phyloP scores from a whole-genome alignment of 176 grass and related monocot genomes.

The Tuctoria greenei region DNA sequence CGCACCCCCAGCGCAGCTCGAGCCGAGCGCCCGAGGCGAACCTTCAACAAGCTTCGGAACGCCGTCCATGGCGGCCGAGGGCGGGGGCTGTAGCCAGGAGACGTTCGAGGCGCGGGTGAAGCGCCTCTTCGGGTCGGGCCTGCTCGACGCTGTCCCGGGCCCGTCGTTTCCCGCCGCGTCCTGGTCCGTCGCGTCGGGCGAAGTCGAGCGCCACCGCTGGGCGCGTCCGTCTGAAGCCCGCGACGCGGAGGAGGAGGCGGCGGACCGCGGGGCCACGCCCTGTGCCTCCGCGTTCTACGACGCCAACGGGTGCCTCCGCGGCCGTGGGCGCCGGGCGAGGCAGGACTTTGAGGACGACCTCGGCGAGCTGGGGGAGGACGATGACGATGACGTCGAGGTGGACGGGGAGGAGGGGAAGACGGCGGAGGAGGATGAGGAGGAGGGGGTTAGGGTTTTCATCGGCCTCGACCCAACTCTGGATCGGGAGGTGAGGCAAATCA shows the following conservation, averaged over 20 bases:
- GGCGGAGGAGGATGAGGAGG: slow-evolving; percentile 48
- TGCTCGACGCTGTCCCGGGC: slow-evolving; percentile 66
- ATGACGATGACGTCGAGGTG: slow-evolving; percentile 34
- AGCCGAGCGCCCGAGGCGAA: not conserved
- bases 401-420: slow-evolving; percentile 12
- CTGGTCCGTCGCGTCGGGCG: slow-evolving; percentile 76
- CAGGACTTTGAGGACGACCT: slow-evolving; percentile 49
- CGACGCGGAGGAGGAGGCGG: slow-evolving; percentile 51
- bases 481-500: slow-evolving; percentile 61
- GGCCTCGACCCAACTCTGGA: slow-evolving; percentile 93
- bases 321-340: slow-evolving; percentile 44
- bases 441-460: slow-evolving; percentile 73
- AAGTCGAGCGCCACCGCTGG: slow-evolving; percentile 82
- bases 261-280: slow-evolving; percentile 58
- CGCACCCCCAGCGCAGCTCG: not conserved
- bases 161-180: slow-evolving; percentile 65
- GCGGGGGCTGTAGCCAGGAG: slow-evolving; percentile 29
- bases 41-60: slow-evolving; percentile 26
- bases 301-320: slow-evolving; percentile 61
- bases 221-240: slow-evolving; percentile 57
- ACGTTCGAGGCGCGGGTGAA: slow-evolving; percentile 85
- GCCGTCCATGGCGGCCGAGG: slow-evolving; percentile 37
- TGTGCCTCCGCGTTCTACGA: slow-evolving; percentile 83
- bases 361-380: slow-evolving; percentile 32
- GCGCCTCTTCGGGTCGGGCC: slow-evolving; percentile 81